Base-by-base conservation (phyloP, 208 protist genomes). In the Novymonas esmeraldas region DNA sequence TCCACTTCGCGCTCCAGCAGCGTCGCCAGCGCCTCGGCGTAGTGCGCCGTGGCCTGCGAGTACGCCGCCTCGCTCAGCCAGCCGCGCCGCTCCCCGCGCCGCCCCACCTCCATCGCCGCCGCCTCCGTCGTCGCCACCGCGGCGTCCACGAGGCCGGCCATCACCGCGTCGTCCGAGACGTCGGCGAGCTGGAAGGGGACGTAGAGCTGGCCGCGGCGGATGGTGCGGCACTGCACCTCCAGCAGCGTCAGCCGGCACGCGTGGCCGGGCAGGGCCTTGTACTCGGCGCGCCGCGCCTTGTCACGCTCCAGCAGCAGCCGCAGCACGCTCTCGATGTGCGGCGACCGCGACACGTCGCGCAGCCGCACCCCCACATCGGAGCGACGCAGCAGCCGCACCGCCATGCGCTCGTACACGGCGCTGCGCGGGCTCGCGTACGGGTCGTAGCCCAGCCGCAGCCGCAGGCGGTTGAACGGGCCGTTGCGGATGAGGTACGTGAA, bases 381-480 rank as follows among this genome's bases (percentile, higher is more conserved):
- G 46, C 79, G 79, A 13, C 90, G 81, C 22, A 61, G 49, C 33
- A 93, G 58, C 20, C 83, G 84, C n/a, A 90, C 57, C 6, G 77
- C 44, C 31, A 90, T 45, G 33, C 79, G 67, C 67, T 93, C 80
- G 62, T 86, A 87, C 45, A 62, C n/a, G 13, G 67, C 75, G 28
- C 70, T 81, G 38, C 29, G 24, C 22, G 67, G 52, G 56, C 48
- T 78, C 22, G 64, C 76, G 64, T 90, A 95, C 0, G 90, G 90
- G 64, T 95, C 73, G 77, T 83, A 92, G 48, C 78, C 85, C n/a
- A 88, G 50, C 2, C 85, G 80, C 54, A 95, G 75, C 44, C 87
- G 85, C n/a, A 93, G 60, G 5, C 90, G 80, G 64, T 91, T 89
- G 76, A 90, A 95, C 7, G 90, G 85, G 3, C 90, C 90, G 52